Evolutionary conservation across 768 basidiomycete genomes (phyloP).

Genomic region (Gautieria morchelliformis): DNA sequence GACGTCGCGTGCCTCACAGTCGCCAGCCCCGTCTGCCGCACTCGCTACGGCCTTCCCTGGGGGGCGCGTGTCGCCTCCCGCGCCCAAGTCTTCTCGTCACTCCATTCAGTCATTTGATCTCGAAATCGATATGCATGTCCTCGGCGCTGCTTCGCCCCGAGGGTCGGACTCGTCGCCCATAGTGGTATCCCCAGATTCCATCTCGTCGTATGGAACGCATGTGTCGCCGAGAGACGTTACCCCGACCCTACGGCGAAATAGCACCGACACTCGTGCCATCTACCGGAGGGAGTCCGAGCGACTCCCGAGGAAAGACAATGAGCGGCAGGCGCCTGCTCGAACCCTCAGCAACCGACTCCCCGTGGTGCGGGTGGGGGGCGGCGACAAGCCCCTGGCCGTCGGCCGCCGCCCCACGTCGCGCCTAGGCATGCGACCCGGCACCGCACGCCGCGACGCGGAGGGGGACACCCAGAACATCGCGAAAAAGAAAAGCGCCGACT

Average conservation of each 20-base stretch:
- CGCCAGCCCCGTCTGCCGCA: neutral
- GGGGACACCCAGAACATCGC: neutral
- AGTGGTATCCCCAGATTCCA: neutral
- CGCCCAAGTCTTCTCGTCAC: neutral
- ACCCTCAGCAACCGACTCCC: neutral
- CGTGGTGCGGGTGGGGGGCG: neutral
- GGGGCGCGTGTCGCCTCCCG: neutral
- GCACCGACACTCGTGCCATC: too few species aligned
- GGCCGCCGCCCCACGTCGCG: neutral
- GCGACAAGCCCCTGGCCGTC: neutral
- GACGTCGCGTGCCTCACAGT: neutral
- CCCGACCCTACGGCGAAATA: too few species aligned
- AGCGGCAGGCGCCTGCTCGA: too few species aligned
- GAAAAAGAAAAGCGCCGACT: constrained; percentile 4
- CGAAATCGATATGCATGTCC: neutral
- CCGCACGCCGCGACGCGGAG: neutral
- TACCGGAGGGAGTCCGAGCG: too few species aligned
- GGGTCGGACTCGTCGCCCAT: neutral
- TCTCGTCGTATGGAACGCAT: neutral
- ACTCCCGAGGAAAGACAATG: too few species aligned
- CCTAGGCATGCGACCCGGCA: neutral
- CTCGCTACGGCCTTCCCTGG: neutral
- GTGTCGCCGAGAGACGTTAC: too few species aligned
- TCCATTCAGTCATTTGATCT: constrained; percentile 3
- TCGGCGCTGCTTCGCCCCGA: too few species aligned